phyloP scores from a whole-genome alignment of 139 green algal species.

The Asterochloris erici region DNA sequence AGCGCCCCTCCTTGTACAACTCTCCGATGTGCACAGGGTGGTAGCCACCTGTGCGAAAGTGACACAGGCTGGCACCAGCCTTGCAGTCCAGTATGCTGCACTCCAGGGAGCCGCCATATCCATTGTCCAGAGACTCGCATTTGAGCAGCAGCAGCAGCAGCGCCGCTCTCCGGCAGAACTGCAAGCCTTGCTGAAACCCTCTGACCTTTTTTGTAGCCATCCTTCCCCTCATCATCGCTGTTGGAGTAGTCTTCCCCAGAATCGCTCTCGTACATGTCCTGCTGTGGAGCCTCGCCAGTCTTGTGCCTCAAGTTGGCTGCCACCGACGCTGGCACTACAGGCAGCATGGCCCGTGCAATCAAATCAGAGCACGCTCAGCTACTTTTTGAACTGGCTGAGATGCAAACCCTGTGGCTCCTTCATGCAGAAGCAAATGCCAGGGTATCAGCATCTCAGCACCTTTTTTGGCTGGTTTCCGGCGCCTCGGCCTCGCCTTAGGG shows the following conservation, averaged over 20 bases:
- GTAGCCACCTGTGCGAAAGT: constrained; percentile 80
- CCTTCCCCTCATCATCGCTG: constrained; percentile 61
- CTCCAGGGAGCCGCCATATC: neutral
- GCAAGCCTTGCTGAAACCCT: too few species aligned
- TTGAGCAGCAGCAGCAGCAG: neutral
- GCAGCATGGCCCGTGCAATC: too few species aligned
- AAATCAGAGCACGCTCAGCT: too few species aligned
- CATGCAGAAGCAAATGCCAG: too few species aligned
- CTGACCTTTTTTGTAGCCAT: constrained; percentile 59
- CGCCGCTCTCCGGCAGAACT: neutral
- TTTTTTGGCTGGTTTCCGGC: too few species aligned
- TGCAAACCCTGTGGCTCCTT: too few species aligned
- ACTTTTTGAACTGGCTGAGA: too few species aligned
- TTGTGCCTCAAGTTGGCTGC: neutral
- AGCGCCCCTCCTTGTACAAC: constrained; percentile 81
- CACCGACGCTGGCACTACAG: too few species aligned
- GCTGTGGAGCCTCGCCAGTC: neutral
- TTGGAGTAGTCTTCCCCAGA: constrained; percentile 31
- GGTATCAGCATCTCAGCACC: too few species aligned
- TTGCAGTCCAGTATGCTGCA: neutral
- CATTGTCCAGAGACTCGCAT: neutral
- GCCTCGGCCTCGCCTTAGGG: too few species aligned
- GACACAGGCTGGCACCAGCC: neutral
- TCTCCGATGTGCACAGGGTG: constrained; percentile 90
- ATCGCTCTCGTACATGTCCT: neutral